These are phyloP conservation scores for Fragilariopsis cylindrus DNA, from an alignment of 108 stramenopile genomes.

Conservation along the genomic window DNA sequence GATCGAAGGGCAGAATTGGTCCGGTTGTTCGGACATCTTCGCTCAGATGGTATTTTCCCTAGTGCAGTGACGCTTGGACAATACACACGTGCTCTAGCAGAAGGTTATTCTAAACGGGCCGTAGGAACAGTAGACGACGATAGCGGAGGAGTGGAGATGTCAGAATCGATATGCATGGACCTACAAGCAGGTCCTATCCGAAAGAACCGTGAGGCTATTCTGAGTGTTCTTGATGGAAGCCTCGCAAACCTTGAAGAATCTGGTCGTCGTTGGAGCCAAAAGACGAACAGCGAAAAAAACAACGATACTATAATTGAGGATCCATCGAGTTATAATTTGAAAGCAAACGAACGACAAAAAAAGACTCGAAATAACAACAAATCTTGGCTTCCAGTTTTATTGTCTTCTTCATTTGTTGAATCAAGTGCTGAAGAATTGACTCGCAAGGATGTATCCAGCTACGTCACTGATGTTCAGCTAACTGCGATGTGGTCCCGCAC, in stretches of 20 bases:
- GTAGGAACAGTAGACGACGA: conserved; percentile 35
- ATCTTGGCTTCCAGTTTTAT: conserved; percentile 66
- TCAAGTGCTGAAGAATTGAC: not conserved
- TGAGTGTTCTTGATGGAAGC: conserved; percentile 61
- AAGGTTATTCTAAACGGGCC: conserved; percentile 75
- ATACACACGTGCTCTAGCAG: conserved; percentile 84
- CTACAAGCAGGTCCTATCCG: not conserved
- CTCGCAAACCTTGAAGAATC: conserved; percentile 58
- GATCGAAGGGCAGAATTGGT: conserved; percentile 78
- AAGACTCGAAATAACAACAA: conserved; percentile 17
- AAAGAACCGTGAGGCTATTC: conserved; percentile 17
- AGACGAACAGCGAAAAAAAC: conserved; percentile 12
- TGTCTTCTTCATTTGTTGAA: conserved; percentile 70
- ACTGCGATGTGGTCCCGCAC: conserved; percentile 81
- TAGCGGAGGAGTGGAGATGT: conserved; percentile 17
- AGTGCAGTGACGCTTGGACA: conserved; percentile 86
- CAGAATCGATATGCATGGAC: conserved; percentile 15
- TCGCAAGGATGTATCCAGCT: conserved; percentile 1
- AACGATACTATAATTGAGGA: conserved; percentile 6
- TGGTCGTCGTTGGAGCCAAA: conserved; percentile 71
- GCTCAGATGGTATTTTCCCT: conserved; percentile 83
- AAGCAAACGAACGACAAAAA: conserved; percentile 6
- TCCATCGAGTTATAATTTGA: not conserved
- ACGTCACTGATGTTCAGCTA: conserved; percentile 33
- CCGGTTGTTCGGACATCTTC: conserved; percentile 76